A percentile compares a stretch with the other conserved stretches of the same genome.
These are phyloP conservation scores for Mycogone perniciosa DNA, from an alignment of 2,329 filamentous ascomycete species.

Conservation along the genomic window DNA sequence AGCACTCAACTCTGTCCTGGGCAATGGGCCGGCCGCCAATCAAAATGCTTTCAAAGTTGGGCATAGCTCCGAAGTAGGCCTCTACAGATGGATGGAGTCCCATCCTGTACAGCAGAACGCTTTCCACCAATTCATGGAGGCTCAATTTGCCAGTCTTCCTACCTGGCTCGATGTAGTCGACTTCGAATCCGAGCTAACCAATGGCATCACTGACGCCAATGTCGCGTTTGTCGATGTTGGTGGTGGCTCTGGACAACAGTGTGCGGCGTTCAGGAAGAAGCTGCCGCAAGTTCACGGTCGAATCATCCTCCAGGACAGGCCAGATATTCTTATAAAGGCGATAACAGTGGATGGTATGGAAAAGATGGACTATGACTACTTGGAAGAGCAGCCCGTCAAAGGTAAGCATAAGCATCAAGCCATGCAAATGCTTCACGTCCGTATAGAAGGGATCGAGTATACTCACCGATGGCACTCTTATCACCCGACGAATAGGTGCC, in stretches of 20 bases:
- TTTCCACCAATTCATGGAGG: too few relatives aligned
- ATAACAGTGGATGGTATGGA: slow-evolving; percentile 16
- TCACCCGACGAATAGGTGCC: slow-evolving; percentile 12
- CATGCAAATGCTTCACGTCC: too few relatives aligned
- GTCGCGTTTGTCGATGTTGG: slow-evolving; percentile 12
- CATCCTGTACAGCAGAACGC: too few relatives aligned
- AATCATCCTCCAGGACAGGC: slow-evolving; percentile 19
- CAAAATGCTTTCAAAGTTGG: too few relatives aligned
- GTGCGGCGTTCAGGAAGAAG: slow-evolving; percentile 11
- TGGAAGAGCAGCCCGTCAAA: slow-evolving; percentile 20
- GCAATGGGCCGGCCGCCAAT: too few relatives aligned
- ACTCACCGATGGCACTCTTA: too few relatives aligned
- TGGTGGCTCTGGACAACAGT: slow-evolving; percentile 19
- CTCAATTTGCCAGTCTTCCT: too few relatives aligned
- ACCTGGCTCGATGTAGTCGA: not conserved
- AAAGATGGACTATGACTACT: slow-evolving; percentile 20
- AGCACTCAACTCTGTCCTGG: too few relatives aligned
- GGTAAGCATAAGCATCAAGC: slow-evolving; percentile 7
- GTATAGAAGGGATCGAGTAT: too few relatives aligned
- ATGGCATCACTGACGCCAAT: not conserved
- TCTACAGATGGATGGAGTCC: too few relatives aligned
- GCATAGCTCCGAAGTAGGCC: too few relatives aligned
- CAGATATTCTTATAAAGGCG: slow-evolving; percentile 17
- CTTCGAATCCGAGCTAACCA: not conserved
- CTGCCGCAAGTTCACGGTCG: slow-evolving; percentile 10